Conservation (phyloP, 179 eudicot genomes). For the Corrigiola litoralis region DNA sequence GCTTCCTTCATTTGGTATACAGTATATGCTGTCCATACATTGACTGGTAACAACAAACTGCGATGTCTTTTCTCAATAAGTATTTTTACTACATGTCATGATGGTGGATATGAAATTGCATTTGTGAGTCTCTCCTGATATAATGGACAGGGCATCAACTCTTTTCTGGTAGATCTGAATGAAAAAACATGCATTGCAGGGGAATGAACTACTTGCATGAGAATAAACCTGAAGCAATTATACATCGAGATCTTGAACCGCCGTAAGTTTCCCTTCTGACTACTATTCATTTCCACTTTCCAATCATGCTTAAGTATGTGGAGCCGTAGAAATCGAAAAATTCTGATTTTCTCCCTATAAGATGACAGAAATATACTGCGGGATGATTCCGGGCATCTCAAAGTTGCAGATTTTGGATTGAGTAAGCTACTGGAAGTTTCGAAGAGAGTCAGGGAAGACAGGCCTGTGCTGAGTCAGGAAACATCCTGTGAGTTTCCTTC, state of each 20-base stretch:
- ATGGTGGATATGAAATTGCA: background rate
- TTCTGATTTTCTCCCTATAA: slow-evolving; percentile 19
- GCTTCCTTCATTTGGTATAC: too few relatives aligned
- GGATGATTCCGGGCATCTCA: slow-evolving; percentile 46
- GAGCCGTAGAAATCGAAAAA: background rate
- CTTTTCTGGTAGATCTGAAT: slow-evolving; percentile 7
- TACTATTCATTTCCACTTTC: background rate
- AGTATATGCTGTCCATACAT: too few relatives aligned
- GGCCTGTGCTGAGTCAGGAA: slow-evolving; percentile 29
- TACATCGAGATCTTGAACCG: slow-evolving; percentile 51
- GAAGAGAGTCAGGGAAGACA: slow-evolving; percentile 27
- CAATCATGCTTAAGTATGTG: background rate
- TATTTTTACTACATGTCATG: too few relatives aligned
- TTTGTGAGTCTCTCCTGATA: background rate
- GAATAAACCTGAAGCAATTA: slow-evolving; percentile 35
- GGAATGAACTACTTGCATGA: slow-evolving; percentile 52
- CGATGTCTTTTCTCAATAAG: too few relatives aligned
- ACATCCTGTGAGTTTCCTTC: slow-evolving; percentile 32
- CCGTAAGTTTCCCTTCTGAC: slow-evolving; percentile 27
- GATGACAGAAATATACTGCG: slow-evolving; percentile 44
- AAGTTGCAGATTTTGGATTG: slow-evolving; percentile 46
- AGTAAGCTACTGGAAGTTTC: slow-evolving; percentile 37
- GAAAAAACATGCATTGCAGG: slow-evolving; percentile 23
- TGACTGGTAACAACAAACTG: too few relatives aligned
- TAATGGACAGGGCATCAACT: background rate